Base-by-base conservation (phyloP, 345 rosid species). In the Dimocarpus longan region DNA sequence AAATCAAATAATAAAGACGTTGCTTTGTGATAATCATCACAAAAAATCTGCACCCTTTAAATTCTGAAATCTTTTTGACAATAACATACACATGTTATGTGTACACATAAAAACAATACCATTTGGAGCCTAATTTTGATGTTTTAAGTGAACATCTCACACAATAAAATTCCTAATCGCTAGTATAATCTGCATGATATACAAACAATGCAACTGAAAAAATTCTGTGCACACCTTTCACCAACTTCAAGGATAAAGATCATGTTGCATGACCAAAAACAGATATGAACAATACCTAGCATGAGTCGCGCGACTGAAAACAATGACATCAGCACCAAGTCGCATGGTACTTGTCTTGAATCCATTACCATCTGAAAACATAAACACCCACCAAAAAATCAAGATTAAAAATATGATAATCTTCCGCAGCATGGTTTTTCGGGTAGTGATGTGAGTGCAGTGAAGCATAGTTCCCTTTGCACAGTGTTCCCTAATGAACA, bases 321-420 rank as follows among this genome's bases (percentile, higher is more conserved):
- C 95, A 48, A 95, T 88, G 26, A 78, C 98, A 85, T 95, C 99
- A 78, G 99, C 97, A 77, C 99, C 99, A 56, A 95, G 87, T 77
- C 98, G 82, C 98, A 95, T 95, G 76, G 98, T 93, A 80, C 99
- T 95, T 68, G 98, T 93, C 93, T 95, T 95, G 87, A 95, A 95
- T 73, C 99, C 99, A 88, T 93, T 95, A 62, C 99, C 99, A 92
- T 95, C 98, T 95, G 86, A 76, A 87, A 82, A 68, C 60, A 87
- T 63, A 74, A 40, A 44, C 5, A n/a, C 77, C 6, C 70, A 74
- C 67, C 21, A 68, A 62, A 70, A 66, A 39, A 60, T 68, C 71
- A 64, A 71, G 69, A 76, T n/a, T 42, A 65, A 46, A 11, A 32
- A 8, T 19, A 63, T 2, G 18, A 73, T 37, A 44, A 39, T 64